phyloP scores from a whole-genome alignment of 163 green algal species.

The Scenedesmus sp. region DNA sequence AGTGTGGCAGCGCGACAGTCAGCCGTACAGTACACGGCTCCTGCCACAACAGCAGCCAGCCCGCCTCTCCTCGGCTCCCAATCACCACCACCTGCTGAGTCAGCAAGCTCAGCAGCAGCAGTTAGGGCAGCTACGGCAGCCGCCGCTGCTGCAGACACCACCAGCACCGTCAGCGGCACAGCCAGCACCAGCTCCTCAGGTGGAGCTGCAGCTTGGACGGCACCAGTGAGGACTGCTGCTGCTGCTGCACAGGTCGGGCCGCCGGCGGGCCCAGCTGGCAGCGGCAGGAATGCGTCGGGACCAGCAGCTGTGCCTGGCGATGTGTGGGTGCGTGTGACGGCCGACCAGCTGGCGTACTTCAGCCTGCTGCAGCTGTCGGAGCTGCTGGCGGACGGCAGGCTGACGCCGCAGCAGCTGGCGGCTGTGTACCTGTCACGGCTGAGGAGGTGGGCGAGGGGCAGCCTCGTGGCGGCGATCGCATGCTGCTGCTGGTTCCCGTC shows the following conservation, averaged over 20 bases:
- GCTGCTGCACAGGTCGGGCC: not conserved
- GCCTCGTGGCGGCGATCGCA: not conserved
- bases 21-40: not conserved
- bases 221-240: not conserved
- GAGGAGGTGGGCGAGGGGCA: not conserved
- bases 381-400: not conserved
- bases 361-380: slow-evolving; percentile 24
- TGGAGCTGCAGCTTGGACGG: not conserved
- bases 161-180: not conserved
- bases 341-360: slow-evolving; percentile 33
- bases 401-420: slow-evolving; percentile 26
- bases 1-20: not conserved
- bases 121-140: not conserved
- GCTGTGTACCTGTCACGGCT: slow-evolving; percentile 16
- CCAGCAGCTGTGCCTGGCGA: not conserved
- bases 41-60: not conserved
- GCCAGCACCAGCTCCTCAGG: not conserved
- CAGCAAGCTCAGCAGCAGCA: not conserved
- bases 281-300: not conserved
- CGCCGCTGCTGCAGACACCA: slow-evolving; percentile 22
- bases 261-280: no score
- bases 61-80: not conserved
- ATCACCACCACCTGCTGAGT: not conserved
- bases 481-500: not conserved
- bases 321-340: not conserved